Evolutionary conservation across 257 asterid genomes (phyloP).

Genomic region (Rauvolfia tetraphylla): DNA sequence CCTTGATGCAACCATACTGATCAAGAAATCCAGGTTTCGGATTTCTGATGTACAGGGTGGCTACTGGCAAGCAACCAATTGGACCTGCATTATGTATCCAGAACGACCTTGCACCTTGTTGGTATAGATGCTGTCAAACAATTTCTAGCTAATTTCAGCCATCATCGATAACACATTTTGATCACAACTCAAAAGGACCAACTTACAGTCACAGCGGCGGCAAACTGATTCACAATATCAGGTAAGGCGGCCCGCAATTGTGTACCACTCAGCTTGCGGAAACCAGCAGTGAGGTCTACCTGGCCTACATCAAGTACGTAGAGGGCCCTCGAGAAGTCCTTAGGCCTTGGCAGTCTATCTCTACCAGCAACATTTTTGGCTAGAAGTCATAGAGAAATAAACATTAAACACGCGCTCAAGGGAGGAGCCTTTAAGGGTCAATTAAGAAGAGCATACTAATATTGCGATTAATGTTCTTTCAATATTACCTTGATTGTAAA

Average conservation of each 20-base stretch:
- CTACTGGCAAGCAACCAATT: conserved; percentile 45
- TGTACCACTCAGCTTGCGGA: conserved; percentile 22
- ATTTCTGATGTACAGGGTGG: conserved; percentile 16
- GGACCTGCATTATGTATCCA: conserved; percentile 64
- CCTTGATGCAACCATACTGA: conserved; percentile 36
- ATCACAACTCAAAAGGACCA: neutral
- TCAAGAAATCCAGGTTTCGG: conserved; percentile 29
- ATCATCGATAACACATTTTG: neutral
- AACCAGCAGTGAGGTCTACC: conserved; percentile 34
- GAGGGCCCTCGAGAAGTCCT: conserved; percentile 40
- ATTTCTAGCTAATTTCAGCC: neutral
- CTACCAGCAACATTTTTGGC: conserved; percentile 20
- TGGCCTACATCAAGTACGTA: conserved; percentile 57
- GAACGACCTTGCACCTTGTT: conserved; percentile 42
- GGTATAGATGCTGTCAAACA: conserved; percentile 34
- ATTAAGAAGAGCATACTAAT: neutral
- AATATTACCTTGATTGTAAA: conserved; percentile 39
- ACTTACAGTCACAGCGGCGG: conserved; percentile 36
- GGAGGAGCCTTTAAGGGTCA: neutral
- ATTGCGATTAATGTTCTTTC: neutral
- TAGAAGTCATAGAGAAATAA: conserved; percentile 11
- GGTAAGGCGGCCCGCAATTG: conserved; percentile 33
- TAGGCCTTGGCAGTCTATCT: conserved; percentile 32
- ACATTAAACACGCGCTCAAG: neutral
- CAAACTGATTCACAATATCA: conserved; percentile 34